Evolutionary conservation across 2,329 filamentous ascomycete species (phyloP).

Genomic region (Sclerotinia sclerotiorum): DNA sequence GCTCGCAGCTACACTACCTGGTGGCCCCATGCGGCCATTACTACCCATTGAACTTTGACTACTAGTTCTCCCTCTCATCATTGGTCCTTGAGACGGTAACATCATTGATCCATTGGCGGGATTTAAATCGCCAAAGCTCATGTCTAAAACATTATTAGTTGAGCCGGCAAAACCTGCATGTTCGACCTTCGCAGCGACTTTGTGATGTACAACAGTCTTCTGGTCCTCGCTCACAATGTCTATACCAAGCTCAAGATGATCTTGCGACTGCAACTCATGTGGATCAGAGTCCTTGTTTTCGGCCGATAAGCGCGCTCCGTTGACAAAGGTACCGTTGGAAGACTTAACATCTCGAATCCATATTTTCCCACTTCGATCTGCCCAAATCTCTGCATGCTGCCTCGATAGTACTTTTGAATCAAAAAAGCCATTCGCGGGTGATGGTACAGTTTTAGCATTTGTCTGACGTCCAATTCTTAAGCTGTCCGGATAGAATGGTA

Average conservation of each 20-base stretch:
- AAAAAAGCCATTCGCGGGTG: constrained; percentile 89
- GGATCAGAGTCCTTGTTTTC: constrained; percentile 97
- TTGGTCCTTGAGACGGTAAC: constrained; percentile 64
- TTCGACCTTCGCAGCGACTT: constrained; percentile 95
- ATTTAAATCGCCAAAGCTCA: constrained; percentile 91
- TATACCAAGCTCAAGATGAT: constrained; percentile 92
- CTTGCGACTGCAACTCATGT: constrained; percentile 85
- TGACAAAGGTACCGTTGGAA: constrained; percentile 98
- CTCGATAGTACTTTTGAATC: constrained; percentile 96
- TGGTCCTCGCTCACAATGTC: constrained; percentile 99
- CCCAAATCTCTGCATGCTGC: constrained; percentile 95
- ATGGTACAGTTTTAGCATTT: constrained; percentile 93
- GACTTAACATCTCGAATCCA: constrained; percentile 98
- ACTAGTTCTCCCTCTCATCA: constrained; percentile 68
- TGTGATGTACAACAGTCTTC: constrained; percentile 97
- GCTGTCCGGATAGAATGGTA: constrained; percentile 92
- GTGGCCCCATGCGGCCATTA: constrained; percentile 57
- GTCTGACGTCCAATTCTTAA: constrained; percentile 94
- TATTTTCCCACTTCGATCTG: constrained; percentile 79
- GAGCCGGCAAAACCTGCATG: constrained; percentile 82
- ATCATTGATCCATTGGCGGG: constrained; percentile 70
- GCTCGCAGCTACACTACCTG: constrained; percentile 54
- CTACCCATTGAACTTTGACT: constrained; percentile 64
- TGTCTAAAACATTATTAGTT: constrained; percentile 75
- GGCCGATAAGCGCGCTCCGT: constrained; percentile 81